phyloP scores from a whole-genome alignment of 805 yeast species.

The Suhomyces xylopsoci region DNA sequence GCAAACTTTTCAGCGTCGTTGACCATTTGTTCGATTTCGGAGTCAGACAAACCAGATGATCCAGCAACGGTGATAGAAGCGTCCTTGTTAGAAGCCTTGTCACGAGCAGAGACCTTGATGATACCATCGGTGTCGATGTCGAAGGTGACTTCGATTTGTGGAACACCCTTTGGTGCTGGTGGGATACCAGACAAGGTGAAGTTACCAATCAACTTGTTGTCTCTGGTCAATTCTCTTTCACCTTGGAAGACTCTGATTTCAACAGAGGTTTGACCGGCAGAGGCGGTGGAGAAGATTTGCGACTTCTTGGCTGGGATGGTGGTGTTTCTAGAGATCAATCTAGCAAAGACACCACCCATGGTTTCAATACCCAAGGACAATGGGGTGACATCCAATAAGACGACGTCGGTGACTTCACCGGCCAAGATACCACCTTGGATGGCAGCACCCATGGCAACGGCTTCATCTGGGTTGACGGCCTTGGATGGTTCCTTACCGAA shows the following conservation, averaged over 20 bases:
- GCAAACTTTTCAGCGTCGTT: constrained; percentile 86
- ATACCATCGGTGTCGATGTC: constrained; percentile 98
- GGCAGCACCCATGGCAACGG: constrained; percentile 95
- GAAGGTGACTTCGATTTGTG: constrained; percentile 90
- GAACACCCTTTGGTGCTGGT: constrained; percentile 93
- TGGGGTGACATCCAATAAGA: constrained; percentile 86
- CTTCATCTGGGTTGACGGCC: constrained; percentile 93
- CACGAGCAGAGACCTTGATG: constrained; percentile 91
- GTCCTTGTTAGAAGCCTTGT: constrained; percentile 89
- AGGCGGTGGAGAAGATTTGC: constrained; percentile 61
- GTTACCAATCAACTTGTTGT: constrained; percentile 96
- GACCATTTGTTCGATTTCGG: constrained; percentile 89
- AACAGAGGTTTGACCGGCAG: constrained; percentile 32
- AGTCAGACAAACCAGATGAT: constrained; percentile 85
- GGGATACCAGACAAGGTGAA: constrained; percentile 93
- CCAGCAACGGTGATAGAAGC: constrained; percentile 96
- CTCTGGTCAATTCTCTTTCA: constrained; percentile 97
- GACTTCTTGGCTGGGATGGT: constrained; percentile 96
- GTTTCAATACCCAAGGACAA: constrained; percentile 95
- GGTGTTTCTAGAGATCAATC: constrained; percentile 88
- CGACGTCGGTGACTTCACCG: constrained; percentile 91
- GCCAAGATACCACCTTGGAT: constrained; percentile 96
- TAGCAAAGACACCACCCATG: constrained; percentile 95
- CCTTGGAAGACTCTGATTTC: constrained; percentile 97
- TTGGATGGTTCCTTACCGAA: constrained; percentile 84